Conservation (phyloP, 148 eudicot species). For the Mesembryanthemum crystallinum region DNA sequence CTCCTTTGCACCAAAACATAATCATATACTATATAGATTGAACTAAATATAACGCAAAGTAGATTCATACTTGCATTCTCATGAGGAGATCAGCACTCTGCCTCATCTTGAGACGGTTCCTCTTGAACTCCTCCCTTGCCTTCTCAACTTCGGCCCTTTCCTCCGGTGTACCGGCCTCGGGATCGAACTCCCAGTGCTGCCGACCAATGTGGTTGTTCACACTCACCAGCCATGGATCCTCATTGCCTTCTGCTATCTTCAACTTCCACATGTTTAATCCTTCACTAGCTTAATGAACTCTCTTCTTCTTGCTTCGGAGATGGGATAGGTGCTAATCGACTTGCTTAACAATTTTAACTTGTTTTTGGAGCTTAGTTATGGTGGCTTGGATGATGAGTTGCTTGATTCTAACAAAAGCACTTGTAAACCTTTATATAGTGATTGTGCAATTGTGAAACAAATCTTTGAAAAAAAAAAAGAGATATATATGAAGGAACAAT, state of each 20-base stretch:
- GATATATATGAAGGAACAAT: no score
- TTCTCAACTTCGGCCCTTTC: conserved; percentile 44
- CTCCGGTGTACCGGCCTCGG: conserved; percentile 41
- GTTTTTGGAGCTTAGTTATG: background rate
- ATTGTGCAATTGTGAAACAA: background rate
- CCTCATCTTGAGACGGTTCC: conserved; percentile 35
- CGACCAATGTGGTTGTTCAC: conserved; percentile 52
- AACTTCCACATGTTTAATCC: conserved; percentile 49
- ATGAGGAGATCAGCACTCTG: conserved; percentile 55
- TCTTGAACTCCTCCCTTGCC: conserved; percentile 33
- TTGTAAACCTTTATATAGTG: conserved; percentile 2
- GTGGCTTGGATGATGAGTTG: background rate
- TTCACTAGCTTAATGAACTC: background rate
- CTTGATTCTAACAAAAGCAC: background rate
- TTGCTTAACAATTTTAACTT: background rate
- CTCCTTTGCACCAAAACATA: no score
- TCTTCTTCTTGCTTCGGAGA: no score
- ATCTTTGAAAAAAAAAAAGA: no score
- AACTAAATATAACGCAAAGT: background rate
- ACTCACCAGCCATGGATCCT: conserved; percentile 40
- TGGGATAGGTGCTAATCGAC: no score
- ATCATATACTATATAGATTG: no score
- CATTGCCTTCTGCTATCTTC: conserved; percentile 44
- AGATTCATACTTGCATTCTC: conserved; percentile 48
- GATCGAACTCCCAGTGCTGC: conserved; percentile 60